Evolutionary conservation across 495 filamentous ascomycete genomes (phyloP), one percentile per base, ranked within the genome.

Genomic region (Haplographium delicatum): DNA sequence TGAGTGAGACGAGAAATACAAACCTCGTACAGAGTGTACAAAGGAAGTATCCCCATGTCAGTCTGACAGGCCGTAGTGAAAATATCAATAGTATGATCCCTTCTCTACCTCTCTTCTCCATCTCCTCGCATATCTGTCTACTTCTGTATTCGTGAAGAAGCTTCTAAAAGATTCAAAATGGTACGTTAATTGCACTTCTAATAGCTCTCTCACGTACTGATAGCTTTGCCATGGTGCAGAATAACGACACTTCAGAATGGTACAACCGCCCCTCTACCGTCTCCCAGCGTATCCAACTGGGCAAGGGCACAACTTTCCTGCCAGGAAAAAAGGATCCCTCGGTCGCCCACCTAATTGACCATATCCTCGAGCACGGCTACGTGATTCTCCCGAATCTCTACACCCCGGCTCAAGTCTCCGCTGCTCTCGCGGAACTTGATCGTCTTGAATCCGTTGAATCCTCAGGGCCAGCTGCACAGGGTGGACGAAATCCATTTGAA

Each of bases 401-500:
- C 52, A 59, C 61, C 11, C 16, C 37, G 0, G 13, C 40, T 7
- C 52, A 62, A 35, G 58, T 59, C 9, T 42, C 31, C 13, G 40
- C 23, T 24, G 62, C 62, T 15, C 57, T 56, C 35, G 30, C 39
- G 0, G 60, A 65, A 33, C 47, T 67, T 26, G 37, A 15, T 1
- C 53, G 53, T 15, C 53, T 61, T 19, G 23, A 53, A 42, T 8
- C 44, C 8, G 8, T 16, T 7, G 10, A 26, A 16, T 43, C 49
- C 28, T 53, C 53, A 9, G 57, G 57, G 2, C 57, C 57, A 3
- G 57, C 57, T 1, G 49, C 57, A 1, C 13, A 56, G 50, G 57
- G 49, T 25, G 64, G 62, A 11, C 60, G 64, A 0, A 63, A 65
- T 47, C 20, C 48, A 5, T 67, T 67, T 37, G 64, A 67, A 53